Conservation (phyloP, 2,329 filamentous ascomycete species). For the Talaromyces sp. region DNA sequence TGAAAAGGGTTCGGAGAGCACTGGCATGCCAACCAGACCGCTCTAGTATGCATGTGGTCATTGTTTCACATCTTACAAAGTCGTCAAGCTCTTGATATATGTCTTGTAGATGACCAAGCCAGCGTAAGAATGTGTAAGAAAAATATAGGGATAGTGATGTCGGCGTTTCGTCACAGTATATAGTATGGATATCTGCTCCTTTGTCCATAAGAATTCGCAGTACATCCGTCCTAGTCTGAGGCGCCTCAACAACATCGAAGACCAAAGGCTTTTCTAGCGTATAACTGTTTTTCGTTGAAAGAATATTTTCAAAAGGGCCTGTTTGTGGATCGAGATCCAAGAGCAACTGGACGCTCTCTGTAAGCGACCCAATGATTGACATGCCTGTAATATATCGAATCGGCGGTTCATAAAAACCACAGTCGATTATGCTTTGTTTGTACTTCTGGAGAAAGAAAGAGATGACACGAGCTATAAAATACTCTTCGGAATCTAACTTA, state of each 20-base stretch:
- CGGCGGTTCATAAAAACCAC: background rate
- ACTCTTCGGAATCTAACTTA: no score
- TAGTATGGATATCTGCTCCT: background rate
- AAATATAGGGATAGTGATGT: background rate
- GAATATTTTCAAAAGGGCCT: background rate
- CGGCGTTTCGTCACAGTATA: background rate
- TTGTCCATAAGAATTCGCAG: background rate
- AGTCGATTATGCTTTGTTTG: background rate
- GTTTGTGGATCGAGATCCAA: background rate
- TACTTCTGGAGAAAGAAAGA: background rate
- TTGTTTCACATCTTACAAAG: background rate
- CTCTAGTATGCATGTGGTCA: background rate
- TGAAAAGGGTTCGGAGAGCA: background rate
- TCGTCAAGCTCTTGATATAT: background rate
- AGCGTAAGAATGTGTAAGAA: background rate
- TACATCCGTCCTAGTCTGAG: background rate
- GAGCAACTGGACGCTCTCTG: background rate
- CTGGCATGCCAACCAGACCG: background rate
- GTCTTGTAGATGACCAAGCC: background rate
- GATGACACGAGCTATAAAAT: no score
- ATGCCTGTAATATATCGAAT: background rate
- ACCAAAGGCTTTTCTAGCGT: background rate
- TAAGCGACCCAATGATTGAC: background rate
- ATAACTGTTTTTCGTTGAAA: no score
- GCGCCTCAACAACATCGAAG: background rate